Base-by-base conservation (phyloP, 1,284 basidiomycete species). In the Crucibulum parvulum region DNA sequence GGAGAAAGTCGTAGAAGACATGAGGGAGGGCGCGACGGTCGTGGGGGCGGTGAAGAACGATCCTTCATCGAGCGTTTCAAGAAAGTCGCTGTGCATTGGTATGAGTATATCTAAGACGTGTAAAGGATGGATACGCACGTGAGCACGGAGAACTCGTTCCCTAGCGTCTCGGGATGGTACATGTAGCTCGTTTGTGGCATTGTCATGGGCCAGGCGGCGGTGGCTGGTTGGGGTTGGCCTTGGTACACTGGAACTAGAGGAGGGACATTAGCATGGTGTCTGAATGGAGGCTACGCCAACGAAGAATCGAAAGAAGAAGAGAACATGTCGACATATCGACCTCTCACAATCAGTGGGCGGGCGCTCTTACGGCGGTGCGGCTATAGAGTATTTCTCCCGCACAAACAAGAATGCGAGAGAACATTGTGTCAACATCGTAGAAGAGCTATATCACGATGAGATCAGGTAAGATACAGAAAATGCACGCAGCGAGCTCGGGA, bases 61-160 rank as follows among this genome's bases (percentile, higher is more conserved):
- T 6, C 85, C 84, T 55, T 92, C 90, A 68, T 92, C 91, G 10
- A 93, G 80, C 0, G 87, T 91, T 68, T 92, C 89, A 16, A 95
- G 82, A 74, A 94, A 94, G 68, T 95, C 92, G 37, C 93, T 94
- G 15, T 55, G 37, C 37, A 11, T 46, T 10, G 58, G 55, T 18
- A 57, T 15, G 46, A 37, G 46, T 16, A 8, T n/a, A 18, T 37
- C n/a, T 50, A 48, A 51, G 45, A 62, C 51, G 45, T 55, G 4
- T 5, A 31, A 31, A 31, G 31, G 53, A 37, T 37, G 38, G 67
- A 38, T 38, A 84, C 87, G 66, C 76, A 91, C 91, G 88, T 91
- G 56, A 93, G 82, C 43, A 91, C 88, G 4, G 91, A 90, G 69
- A 94, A 93, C 70, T 94, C 92, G 70, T 91, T 93, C 13, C 90